A percentile compares a stretch with the other conserved stretches of the same genome.
phyloP scores from a whole-genome alignment of 305 asterid genomes.

The Plantago lanceolata region DNA sequence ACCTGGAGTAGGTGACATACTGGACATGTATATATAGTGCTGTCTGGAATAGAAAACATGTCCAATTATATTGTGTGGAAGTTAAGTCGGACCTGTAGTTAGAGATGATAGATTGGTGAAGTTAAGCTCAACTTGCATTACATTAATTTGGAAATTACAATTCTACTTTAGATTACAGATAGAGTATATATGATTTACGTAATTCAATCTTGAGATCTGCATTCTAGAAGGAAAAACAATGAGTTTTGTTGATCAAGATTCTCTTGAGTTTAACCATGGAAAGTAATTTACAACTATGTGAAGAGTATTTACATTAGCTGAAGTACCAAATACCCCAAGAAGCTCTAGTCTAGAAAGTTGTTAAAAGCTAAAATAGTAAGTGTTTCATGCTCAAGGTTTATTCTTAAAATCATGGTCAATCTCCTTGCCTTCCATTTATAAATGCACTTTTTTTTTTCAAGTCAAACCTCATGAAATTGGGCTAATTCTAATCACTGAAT shows the following conservation, averaged over 20 bases:
- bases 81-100: not conserved
- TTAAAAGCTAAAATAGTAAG: not conserved
- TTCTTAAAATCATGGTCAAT: slow-evolving; percentile 3
- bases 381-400: not conserved
- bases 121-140: not conserved
- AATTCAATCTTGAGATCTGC: not conserved
- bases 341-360: not conserved
- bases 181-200: not conserved
- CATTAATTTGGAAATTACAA: not conserved
- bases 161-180: not conserved
- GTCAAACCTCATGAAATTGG: slow-evolving; percentile 4
- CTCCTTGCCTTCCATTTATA: not conserved
- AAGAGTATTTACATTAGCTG: not conserved
- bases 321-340: not conserved
- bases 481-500: slow-evolving; percentile 24
- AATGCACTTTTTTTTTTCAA: not conserved
- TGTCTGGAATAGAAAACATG: no score
- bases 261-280: not conserved
- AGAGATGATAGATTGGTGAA: slow-evolving; percentile 4
- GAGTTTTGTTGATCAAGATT: not conserved
- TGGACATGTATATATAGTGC: not conserved
- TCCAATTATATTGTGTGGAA: not conserved
- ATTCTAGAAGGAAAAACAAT: not conserved
- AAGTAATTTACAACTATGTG: no score
- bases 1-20: not conserved